Conservation (phyloP, 495 filamentous ascomycete species). For the Recurvomyces mirabilis region DNA sequence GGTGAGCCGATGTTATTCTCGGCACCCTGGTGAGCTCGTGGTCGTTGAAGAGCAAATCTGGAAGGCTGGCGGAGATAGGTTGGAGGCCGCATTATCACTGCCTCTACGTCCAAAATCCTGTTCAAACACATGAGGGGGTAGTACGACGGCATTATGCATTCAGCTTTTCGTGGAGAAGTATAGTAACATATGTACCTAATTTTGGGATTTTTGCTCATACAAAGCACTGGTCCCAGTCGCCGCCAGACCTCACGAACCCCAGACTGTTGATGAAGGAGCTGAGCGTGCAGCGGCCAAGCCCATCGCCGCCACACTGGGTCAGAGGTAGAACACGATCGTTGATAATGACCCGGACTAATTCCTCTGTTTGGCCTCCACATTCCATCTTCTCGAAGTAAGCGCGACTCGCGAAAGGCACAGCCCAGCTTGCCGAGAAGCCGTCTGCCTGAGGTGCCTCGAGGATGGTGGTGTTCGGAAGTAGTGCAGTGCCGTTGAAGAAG, state of each 20-base stretch:
- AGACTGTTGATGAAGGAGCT: slow-evolving; percentile 57
- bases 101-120: no score
- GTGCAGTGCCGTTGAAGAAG: slow-evolving; percentile 39
- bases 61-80: no score
- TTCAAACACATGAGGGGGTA: no score
- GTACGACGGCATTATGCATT: no score
- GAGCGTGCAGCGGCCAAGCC: slow-evolving; percentile 53
- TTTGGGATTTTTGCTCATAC: slow-evolving; percentile 1
- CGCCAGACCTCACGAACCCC: slow-evolving; percentile 55
- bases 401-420: slow-evolving; percentile 66
- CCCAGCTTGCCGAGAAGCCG: slow-evolving; percentile 60
- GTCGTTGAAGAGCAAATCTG: no score
- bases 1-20: no score
- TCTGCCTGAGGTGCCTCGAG: slow-evolving; percentile 35
- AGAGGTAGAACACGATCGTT: slow-evolving; percentile 72
- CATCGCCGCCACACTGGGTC: slow-evolving; percentile 54
- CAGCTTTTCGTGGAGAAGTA: no score
- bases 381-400: slow-evolving; percentile 77
- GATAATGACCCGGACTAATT: slow-evolving; percentile 63
- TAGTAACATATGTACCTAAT: no score
- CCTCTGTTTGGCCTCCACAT: slow-evolving; percentile 40
- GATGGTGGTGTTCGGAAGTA: slow-evolving; percentile 39
- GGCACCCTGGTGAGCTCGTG: no score
- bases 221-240: slow-evolving; percentile 64
- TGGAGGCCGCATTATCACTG: no score